Evolutionary conservation across 805 yeast genomes (phyloP).

Genomic region (Allodekkera sacchari): DNA sequence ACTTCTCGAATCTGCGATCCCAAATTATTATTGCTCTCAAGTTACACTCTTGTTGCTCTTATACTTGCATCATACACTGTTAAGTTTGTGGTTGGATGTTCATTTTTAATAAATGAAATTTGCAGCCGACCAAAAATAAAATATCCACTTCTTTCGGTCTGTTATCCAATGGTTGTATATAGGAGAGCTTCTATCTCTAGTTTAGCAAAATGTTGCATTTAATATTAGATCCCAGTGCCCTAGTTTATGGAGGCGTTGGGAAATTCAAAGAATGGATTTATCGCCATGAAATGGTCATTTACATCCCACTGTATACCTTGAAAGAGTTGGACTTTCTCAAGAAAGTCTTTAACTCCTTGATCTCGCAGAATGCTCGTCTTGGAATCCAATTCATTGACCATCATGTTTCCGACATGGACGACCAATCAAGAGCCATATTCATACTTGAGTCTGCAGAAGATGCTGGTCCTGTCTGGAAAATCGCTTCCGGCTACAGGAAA

Average conservation of each 20-base stretch:
- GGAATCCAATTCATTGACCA: slow-evolving; percentile 53
- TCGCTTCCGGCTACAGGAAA: slow-evolving; percentile 35
- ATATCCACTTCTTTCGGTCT: too few species aligned
- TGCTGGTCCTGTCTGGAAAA: slow-evolving; percentile 42
- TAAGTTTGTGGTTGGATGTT: too few species aligned
- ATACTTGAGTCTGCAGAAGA: slow-evolving; percentile 34
- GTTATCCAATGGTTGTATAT: too few species aligned
- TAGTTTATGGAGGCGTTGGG: slow-evolving; percentile 56
- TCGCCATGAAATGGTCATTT: slow-evolving; percentile 30
- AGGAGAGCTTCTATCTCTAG: too few species aligned
- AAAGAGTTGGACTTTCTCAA: slow-evolving; percentile 52
- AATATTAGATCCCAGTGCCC: slow-evolving; percentile 59
- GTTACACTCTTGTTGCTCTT: too few species aligned
- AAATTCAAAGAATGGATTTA: slow-evolving; percentile 57
- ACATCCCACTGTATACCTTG: slow-evolving; percentile 49
- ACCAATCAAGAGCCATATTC: slow-evolving; percentile 17
- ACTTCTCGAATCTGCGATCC: too few species aligned
- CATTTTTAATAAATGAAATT: too few species aligned
- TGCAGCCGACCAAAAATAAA: too few species aligned
- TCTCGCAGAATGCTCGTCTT: slow-evolving; percentile 58
- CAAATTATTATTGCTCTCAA: too few species aligned
- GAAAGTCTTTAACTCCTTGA: slow-evolving; percentile 41
- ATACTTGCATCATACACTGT: too few species aligned
- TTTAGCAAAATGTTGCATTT: too few species aligned
- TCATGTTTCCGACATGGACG: slow-evolving; percentile 8